Percentiles rank a stretch among this genome's conserved stretches.
phyloP scores from a whole-genome alignment of 306 rosid genomes.

The Hippophae rhamnoides region DNA sequence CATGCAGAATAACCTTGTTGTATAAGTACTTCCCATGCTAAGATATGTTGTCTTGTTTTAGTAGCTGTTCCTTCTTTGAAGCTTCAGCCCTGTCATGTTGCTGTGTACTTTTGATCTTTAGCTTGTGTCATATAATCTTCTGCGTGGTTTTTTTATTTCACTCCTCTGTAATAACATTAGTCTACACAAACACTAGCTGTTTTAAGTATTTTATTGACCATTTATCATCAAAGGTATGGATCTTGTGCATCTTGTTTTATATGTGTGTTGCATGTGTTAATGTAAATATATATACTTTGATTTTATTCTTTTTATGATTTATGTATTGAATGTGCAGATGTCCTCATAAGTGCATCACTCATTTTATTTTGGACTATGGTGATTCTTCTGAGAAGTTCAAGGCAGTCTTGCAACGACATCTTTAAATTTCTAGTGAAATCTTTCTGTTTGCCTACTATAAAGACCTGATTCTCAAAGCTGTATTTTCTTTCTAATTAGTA shows the following conservation, averaged over 20 bases:
- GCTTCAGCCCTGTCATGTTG: no score
- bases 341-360: constrained; percentile 65
- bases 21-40: no score
- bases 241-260: constrained; percentile 10
- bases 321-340: constrained; percentile 67
- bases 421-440: constrained; percentile 41
- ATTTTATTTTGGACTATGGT: constrained; percentile 68
- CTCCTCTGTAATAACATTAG: no score
- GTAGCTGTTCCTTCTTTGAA: no score
- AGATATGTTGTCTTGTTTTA: no score
- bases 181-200: no score
- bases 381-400: constrained; percentile 75
- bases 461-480: constrained; percentile 26
- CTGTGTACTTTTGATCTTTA: no score
- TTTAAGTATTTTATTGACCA: no score
- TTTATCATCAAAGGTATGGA: constrained; percentile 22
- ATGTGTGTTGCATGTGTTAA: background rate
- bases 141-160: no score
- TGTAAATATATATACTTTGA: constrained; percentile 20
- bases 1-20: no score
- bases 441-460: constrained; percentile 35
- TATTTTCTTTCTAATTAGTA: constrained; percentile 15
- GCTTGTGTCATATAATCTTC: no score
- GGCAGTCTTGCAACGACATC: constrained; percentile 60
- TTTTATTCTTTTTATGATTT: constrained; percentile 36